Evolutionary conservation across 2,329 filamentous ascomycete genomes (phyloP), one percentile per base, ranked within the genome.

Genomic region (Hymenoscyphus scutula): DNA sequence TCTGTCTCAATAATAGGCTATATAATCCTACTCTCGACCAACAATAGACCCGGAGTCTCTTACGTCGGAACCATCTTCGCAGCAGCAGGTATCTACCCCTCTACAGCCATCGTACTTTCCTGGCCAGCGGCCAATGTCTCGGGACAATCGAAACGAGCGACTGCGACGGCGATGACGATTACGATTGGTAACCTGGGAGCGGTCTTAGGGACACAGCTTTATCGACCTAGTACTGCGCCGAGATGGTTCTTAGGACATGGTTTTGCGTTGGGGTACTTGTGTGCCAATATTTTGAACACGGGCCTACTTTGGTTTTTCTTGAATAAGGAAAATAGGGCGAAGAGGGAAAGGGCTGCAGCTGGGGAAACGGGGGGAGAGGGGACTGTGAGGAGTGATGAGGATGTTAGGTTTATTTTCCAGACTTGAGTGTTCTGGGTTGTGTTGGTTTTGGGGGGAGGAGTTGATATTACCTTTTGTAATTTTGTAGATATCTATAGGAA

Each of bases 111-210:
- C 2, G 82, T 86, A 0, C 77, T 91, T 0, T 86, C 84, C 0
- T 91, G 88, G 88, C 86, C 87, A 0, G 87, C 88, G 1, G 89
- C 89, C 72, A 90, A 91, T 63, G 85, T 91, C 0, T 87, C 85
- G 0, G 86, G 87, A 0, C 87, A 90, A 74, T 89, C 86, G 0
- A 91, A 91, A 74, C 80, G 88, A 0, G 86, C 85, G 0, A 84
- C 87, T 3, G 85, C 84, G 2, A 89, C 87, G 56, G 88, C 85
- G 0, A 84, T 91, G 82, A 87, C 90, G 68, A 90, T 91, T 62
- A 87, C 84, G 10, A 86, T 91, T 58, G 89, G 88, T 0, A 90
- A 90, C 66, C 71, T 88, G 1, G 88, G 88, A 0, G 87, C 86
- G 0, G 85, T 90, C 0, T 68, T 91, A 27, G 88, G 88, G 0